Conservation (phyloP, 116 monocot species). For the Papilionanthe hybrid region DNA sequence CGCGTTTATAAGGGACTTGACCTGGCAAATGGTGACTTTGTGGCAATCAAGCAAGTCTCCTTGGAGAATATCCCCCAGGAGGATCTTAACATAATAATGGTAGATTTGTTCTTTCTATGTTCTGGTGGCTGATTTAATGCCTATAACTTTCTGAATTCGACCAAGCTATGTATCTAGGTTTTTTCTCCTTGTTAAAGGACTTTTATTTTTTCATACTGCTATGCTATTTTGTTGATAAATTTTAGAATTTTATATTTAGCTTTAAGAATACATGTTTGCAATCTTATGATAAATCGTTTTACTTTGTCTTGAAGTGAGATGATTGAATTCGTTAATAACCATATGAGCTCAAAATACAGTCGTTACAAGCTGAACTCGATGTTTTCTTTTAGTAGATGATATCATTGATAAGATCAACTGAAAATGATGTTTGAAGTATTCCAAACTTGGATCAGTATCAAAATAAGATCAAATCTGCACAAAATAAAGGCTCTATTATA, state of each 20-base stretch:
- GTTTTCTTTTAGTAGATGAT: neutral
- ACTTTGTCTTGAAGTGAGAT: neutral
- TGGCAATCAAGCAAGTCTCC: constrained; percentile 98
- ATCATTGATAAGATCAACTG: neutral
- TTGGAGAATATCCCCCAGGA: constrained; percentile 94
- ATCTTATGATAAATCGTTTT: neutral
- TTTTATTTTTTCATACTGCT: neutral
- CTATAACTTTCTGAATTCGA: neutral
- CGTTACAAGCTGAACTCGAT: neutral
- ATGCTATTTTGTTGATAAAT: neutral
- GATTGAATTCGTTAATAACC: neutral
- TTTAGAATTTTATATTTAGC: neutral
- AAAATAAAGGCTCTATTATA: neutral
- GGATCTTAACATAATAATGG: constrained; percentile 98
- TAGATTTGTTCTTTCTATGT: constrained; percentile 10
- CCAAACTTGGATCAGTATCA: neutral
- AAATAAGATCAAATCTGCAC: neutral
- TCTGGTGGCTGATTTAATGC: neutral
- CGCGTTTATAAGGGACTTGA: constrained; percentile 93
- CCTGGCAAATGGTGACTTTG: constrained; percentile 93
- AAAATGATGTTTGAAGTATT: neutral
- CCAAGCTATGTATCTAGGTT: no score
- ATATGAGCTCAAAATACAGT: neutral
- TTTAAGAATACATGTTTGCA: neutral
- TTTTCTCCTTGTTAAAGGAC: neutral